phyloP scores from a whole-genome alignment of 1,284 basidiomycete genomes.

The Pisolithus thermaeus region DNA sequence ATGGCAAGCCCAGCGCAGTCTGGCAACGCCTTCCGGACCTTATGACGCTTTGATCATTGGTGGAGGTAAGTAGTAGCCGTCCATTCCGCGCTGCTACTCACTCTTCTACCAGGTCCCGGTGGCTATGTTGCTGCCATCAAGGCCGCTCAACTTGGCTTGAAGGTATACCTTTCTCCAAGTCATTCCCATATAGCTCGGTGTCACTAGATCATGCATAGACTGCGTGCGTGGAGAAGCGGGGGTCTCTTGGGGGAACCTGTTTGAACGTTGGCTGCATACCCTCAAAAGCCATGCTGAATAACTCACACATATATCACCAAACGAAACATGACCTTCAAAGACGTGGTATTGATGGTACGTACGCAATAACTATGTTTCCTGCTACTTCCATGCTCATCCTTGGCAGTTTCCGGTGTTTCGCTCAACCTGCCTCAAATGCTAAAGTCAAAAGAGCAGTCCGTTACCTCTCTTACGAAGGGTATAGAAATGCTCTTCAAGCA shows the following conservation, averaged over 20 bases:
- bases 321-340: constrained; percentile 85
- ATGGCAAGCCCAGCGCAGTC: constrained; percentile 36
- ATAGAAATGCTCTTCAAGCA: constrained; percentile 94
- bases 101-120: constrained; percentile 67
- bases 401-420: constrained; percentile 58
- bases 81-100: constrained; percentile 2
- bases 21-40: constrained; percentile 61
- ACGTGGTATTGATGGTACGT: constrained; percentile 86
- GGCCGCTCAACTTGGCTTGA: constrained; percentile 91
- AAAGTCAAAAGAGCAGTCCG: constrained; percentile 85
- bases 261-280: constrained; percentile 98
- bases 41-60: constrained; percentile 93
- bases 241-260: constrained; percentile 93
- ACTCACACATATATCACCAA: constrained; percentile 97
- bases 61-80: constrained; percentile 54
- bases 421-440: constrained; percentile 93
- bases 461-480: constrained; percentile 85
- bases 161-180: constrained; percentile 45
- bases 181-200: background rate
- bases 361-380: background rate
- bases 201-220: constrained; percentile 49
- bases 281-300: constrained; percentile 98
- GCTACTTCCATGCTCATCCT: constrained; percentile 5
- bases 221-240: constrained; percentile 97
- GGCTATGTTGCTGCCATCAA: constrained; percentile 99